These are phyloP conservation scores for Mycena indigotica DNA, from an alignment of 768 basidiomycete species.

Conservation along the genomic window DNA sequence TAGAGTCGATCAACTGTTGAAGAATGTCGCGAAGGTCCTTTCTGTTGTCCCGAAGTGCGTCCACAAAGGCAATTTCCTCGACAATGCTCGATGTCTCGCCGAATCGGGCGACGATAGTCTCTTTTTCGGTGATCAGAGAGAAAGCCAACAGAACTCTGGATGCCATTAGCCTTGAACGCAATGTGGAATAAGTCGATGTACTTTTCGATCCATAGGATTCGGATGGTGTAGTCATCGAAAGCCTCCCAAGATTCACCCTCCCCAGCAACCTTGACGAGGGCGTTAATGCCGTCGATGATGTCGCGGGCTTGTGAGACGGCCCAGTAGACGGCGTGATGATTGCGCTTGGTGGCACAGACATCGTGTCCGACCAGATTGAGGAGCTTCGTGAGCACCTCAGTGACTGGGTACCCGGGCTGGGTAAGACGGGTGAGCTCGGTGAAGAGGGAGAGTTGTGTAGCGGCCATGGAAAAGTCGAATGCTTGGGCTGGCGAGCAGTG, in stretches of 20 bases:
- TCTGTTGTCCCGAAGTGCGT: background rate
- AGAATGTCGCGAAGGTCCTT: background rate
- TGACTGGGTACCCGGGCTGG: conserved; percentile 1
- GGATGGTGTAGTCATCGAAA: conserved; percentile 3
- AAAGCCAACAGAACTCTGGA: conserved; percentile 3
- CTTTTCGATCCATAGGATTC: conserved; percentile 1
- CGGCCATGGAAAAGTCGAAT: conserved; percentile 4
- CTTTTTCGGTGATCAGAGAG: conserved; percentile 1
- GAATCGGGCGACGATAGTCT: background rate
- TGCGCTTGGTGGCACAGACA: conserved; percentile 7
- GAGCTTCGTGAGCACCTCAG: conserved; percentile 3
- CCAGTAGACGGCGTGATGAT: conserved; percentile 10
- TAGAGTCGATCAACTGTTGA: background rate
- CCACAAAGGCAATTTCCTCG: conserved; percentile 2
- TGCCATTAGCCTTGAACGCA: background rate
- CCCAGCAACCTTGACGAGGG: background rate
- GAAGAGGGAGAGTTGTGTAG: conserved; percentile 3
- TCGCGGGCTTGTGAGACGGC: background rate
- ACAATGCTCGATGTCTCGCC: background rate
- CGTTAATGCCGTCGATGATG: conserved; percentile 3
- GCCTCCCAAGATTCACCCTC: conserved; percentile 1
- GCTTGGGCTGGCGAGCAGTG: no score
- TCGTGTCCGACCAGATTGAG: conserved; percentile 5
- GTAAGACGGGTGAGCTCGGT: conserved; percentile 1
- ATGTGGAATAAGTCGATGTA: background rate